These are phyloP conservation scores for Artomyces pyxidatus DNA, from an alignment of 768 basidiomycete genomes.

Conservation along the genomic window DNA sequence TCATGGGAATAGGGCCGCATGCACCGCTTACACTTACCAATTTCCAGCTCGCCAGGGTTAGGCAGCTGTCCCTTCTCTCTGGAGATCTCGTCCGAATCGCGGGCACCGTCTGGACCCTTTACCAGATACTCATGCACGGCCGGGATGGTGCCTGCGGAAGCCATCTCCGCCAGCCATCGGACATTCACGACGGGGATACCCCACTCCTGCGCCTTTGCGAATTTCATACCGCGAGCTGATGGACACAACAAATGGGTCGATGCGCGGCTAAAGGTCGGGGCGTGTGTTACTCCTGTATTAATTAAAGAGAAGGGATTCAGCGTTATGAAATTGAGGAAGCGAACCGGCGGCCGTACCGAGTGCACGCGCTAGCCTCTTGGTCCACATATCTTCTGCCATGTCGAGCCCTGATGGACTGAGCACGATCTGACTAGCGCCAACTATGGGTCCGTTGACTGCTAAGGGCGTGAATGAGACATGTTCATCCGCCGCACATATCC, in stretches of 20 bases:
- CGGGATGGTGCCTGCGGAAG: constrained; percentile 41
- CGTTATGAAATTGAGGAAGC: not conserved
- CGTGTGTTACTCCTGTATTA: constrained; percentile 42
- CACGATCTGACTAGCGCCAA: constrained; percentile 46
- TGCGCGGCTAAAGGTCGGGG: constrained; percentile 51
- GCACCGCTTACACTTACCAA: too few relatives aligned
- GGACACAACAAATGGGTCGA: constrained; percentile 82
- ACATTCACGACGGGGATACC: constrained; percentile 61
- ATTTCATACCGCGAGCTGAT: constrained; percentile 61
- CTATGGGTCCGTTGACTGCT: constrained; percentile 45
- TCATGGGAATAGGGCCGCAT: too few relatives aligned
- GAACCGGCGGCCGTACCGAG: constrained; percentile 39
- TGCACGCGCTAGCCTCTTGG: constrained; percentile 57
- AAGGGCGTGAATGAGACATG: constrained; percentile 70
- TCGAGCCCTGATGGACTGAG: constrained; percentile 75
- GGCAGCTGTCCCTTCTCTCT: constrained; percentile 29
- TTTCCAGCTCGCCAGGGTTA: too few relatives aligned
- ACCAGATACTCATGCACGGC: constrained; percentile 25
- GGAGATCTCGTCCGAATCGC: constrained; percentile 36
- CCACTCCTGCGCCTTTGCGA: constrained; percentile 75
- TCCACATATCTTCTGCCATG: constrained; percentile 56
- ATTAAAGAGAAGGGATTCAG: constrained; percentile 9
- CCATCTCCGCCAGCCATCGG: constrained; percentile 62
- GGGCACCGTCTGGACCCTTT: not conserved
- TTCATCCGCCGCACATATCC: constrained; percentile 58